These are phyloP conservation scores for Alternaria brassicae DNA, from an alignment of 2,329 filamentous ascomycete species.

Conservation along the genomic window DNA sequence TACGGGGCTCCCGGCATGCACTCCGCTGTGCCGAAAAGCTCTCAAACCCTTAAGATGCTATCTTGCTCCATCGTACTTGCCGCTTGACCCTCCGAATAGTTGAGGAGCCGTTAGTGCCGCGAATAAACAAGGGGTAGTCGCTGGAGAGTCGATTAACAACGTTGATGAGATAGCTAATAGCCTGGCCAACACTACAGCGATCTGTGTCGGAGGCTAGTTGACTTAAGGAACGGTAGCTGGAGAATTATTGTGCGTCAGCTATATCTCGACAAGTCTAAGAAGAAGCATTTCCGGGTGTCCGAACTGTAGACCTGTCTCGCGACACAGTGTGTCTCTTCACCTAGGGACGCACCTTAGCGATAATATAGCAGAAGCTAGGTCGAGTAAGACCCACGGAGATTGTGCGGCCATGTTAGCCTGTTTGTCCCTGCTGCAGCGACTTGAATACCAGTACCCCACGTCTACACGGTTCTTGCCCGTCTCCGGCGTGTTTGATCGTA, in stretches of 20 bases:
- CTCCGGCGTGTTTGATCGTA: no score
- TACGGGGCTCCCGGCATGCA: no score
- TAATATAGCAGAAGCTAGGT: no score
- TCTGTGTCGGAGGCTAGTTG: neutral
- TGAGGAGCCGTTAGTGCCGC: neutral
- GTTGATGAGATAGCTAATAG: neutral
- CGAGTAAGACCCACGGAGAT: no score
- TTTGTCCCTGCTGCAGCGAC: no score
- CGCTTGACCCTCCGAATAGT: neutral
- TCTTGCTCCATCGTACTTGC: neutral
- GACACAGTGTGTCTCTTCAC: slow-evolving; percentile 6
- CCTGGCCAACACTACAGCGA: neutral
- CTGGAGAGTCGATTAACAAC: neutral
- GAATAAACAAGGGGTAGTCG: neutral
- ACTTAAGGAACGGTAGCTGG: neutral
- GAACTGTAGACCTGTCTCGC: slow-evolving; percentile 3
- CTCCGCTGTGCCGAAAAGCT: no score
- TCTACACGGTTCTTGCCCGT: no score
- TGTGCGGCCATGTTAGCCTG: no score
- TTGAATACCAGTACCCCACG: no score
- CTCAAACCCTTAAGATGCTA: neutral
- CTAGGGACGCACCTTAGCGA: neutral
- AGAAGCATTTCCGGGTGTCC: neutral
- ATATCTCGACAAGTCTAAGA: neutral
- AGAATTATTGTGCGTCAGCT: slow-evolving; percentile 1